Conservation (phyloP, 805 yeast species). For the Hanseniaspora pseudoguilliermondii region DNA sequence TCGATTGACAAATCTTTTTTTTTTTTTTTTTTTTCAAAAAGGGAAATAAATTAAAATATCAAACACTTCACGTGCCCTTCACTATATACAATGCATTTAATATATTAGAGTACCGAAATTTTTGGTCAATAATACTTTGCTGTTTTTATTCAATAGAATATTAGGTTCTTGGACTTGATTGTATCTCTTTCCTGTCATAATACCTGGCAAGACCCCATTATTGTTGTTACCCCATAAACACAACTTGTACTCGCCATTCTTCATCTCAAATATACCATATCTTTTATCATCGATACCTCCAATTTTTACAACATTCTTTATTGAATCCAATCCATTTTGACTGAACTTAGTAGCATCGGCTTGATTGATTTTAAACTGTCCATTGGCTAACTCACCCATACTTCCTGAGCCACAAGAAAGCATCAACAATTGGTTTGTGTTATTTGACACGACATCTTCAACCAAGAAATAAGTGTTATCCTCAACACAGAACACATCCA, state of each 20-base stretch:
- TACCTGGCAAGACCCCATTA: constrained; percentile 19
- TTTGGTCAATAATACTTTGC: not conserved
- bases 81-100: not conserved
- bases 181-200: constrained; percentile 49
- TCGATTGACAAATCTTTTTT: not conserved
- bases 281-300: constrained; percentile 33
- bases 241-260: constrained; percentile 42
- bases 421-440: constrained; percentile 22
- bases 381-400: constrained; percentile 76
- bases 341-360: constrained; percentile 41
- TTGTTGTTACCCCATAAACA: constrained; percentile 70
- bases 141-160: not conserved
- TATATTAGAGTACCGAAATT: constrained; percentile 6
- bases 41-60: not conserved
- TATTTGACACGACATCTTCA: constrained; percentile 17
- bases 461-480: constrained; percentile 46
- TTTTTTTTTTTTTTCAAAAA: not conserved
- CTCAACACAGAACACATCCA: constrained; percentile 55
- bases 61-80: not conserved
- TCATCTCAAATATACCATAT: constrained; percentile 40
- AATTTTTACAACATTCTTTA: constrained; percentile 37
- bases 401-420: constrained; percentile 75
- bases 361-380: constrained; percentile 62
- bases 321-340: constrained; percentile 5
- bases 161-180: not conserved